Evolutionary conservation across 2,329 filamentous ascomycete genomes (phyloP), one percentile per base, ranked within the genome.

Genomic region (Whalleya microplaca): DNA sequence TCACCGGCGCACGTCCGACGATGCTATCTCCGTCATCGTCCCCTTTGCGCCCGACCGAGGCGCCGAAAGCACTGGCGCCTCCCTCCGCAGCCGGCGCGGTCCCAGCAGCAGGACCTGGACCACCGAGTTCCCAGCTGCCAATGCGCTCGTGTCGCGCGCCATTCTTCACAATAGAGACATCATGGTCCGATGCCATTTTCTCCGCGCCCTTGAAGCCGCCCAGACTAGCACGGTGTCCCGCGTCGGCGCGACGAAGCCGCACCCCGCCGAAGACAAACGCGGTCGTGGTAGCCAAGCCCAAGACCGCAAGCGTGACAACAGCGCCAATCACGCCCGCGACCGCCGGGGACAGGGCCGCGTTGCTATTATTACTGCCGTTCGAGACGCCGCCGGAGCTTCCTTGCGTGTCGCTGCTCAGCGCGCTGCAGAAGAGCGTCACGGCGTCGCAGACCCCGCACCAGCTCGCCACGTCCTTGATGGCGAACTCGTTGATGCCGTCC

Each of bases 321-420:
- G 78, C 79, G 0, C 80, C 80, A n/a, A 82, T 76, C 5, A 78
- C 70, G 5, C 80, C 80, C 1, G 75, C 78, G 0, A 81, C 66
- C 0, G 71, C 70, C 0, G 78, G 75, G 2, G 68, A 72, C 6
- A 78, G 51, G 40, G 59, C 44, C 10, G 49, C 16, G 27, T 50
- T 53, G 45, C 27, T 21, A 12, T 44, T 52, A 0, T n/a, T 10
- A 16, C 20, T 16, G 27, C 14, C 40, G 19, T 10, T 37, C 1
- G 10, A 18, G 19, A n/a, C n/a, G 41, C 14, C 29, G 19, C 7
- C 41, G 16, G 45, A 40, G 8, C 41, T 41, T 21, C 44, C 42
- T n/a, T 45, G 55, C 5, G 45, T 44, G 41, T 59, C 58, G 9
- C 48, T 45, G 18, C 53, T 41, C 5, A 66, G 23, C 2, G 57